Evolutionary conservation across 345 rosid genomes (phyloP).

Genomic region (Rhizophora mangle): DNA sequence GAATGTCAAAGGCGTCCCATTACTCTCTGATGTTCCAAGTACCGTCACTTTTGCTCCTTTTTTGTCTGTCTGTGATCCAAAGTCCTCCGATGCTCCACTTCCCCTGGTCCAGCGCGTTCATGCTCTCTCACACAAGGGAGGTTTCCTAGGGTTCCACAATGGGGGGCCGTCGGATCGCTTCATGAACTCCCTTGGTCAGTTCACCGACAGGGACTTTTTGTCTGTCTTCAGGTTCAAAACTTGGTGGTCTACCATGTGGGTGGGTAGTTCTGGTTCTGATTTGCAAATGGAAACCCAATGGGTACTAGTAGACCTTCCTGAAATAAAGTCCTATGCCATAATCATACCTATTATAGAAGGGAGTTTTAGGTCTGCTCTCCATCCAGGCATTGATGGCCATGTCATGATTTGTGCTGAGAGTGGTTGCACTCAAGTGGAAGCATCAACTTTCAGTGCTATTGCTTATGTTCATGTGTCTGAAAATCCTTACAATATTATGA

Average conservation of each 20-base stretch:
- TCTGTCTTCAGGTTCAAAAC: conserved; percentile 77
- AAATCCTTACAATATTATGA: conserved; percentile 73
- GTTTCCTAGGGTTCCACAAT: conserved; percentile 61
- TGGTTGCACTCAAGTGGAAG: conserved; percentile 50
- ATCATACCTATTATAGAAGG: conserved; percentile 69
- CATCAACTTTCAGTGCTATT: conserved; percentile 54
- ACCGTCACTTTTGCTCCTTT: conserved; percentile 57
- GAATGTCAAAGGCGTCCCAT: conserved; percentile 42
- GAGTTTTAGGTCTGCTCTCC: conserved; percentile 61
- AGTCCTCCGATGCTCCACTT: conserved; percentile 51
- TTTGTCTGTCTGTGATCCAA: conserved; percentile 19
- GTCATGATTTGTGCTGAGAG: conserved; percentile 64
- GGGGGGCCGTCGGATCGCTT: conserved; percentile 38
- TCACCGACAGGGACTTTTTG: conserved; percentile 50
- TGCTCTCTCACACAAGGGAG: conserved; percentile 52
- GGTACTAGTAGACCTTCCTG: conserved; percentile 65
- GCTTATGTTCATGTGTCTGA: conserved; percentile 75
- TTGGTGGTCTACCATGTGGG: conserved; percentile 93
- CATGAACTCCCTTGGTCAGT: conserved; percentile 62
- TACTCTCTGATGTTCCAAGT: conserved; percentile 63
- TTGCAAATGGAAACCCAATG: conserved; percentile 79
- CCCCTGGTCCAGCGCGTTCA: conserved; percentile 48
- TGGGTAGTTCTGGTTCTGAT: conserved; percentile 72
- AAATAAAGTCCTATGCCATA: conserved; percentile 48
- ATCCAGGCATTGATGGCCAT: conserved; percentile 56